Evolutionary conservation across 495 filamentous ascomycete genomes (phyloP), one percentile per base, ranked within the genome.

Genomic region (Penicillium steckii): DNA sequence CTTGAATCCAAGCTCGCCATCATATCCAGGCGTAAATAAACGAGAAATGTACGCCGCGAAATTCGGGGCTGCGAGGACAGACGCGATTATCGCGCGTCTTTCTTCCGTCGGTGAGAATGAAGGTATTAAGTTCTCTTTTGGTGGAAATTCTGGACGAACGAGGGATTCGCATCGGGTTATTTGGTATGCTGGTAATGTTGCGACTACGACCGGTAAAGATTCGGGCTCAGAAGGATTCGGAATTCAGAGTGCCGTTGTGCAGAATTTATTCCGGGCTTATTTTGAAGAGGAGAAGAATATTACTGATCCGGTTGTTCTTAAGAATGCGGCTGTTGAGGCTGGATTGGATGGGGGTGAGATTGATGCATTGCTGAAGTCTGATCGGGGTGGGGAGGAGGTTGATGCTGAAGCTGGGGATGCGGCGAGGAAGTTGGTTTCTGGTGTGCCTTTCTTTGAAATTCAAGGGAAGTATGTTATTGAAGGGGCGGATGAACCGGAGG

Each of bases 231-330:
- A 21, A 8, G 52, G 41, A 1, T 47, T 44, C 23, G 70, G 70
- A 1, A 43, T 82, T 17, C 83, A 91, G 65, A 85, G 80, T 5
- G 73, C 76, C 17, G 78, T 91, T 19, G 79, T 89, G 1, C 80
- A 85, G 56, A 75, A 83, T 46, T 65, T 95, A 6, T 91, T 95
- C 68, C 73, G 70, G 18, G 76, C 79, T 5, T 90, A 93, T 57
- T 91, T 92, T 48, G 88, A 95, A 67, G 79, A 87, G 12, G 85
- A 87, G 60, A 77, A 81, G 60, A 90, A 95, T 57, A 87, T 94
- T 52, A 93, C 88, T 0, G 80, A 80, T 50, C 71, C 72, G 25
- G 78, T 73, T 4, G 76, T 84, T 13, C 66, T 94, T 57, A 48
- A 76, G 6, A 73, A 76, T n/a, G 82, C 85, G 2, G 89, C 71